These are phyloP conservation scores for Penicillium corylophilum DNA, from an alignment of 2,329 filamentous ascomycete genomes.

Conservation along the genomic window DNA sequence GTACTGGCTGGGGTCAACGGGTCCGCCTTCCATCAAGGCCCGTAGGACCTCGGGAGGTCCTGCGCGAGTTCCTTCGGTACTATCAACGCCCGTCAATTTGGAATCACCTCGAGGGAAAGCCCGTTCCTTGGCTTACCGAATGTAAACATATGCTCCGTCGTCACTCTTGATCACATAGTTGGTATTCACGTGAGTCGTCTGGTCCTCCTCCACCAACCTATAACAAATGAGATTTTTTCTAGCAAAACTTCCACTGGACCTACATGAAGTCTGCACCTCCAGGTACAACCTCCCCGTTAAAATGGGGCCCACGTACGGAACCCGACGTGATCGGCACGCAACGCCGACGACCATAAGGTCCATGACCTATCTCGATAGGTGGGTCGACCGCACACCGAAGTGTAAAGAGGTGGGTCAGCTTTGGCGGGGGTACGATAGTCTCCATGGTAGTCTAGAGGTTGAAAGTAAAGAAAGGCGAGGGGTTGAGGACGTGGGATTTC, in stretches of 20 bases:
- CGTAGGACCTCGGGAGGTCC: conserved; percentile 26
- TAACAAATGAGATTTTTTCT: not conserved
- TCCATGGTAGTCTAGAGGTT: conserved; percentile 11
- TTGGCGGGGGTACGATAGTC: conserved; percentile 20
- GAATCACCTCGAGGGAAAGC: not conserved
- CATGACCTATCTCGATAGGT: conserved; percentile 27
- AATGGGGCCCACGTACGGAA: conserved; percentile 20
- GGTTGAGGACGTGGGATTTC: not conserved
- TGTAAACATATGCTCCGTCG: conserved; percentile 26
- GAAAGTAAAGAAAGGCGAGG: not conserved
- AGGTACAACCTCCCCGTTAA: conserved; percentile 26
- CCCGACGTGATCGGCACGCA: conserved; percentile 25
- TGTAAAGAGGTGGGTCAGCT: conserved; percentile 24
- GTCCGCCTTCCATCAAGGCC: conserved; percentile 27
- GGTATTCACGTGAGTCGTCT: conserved; percentile 29
- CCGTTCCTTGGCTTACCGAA: conserved; percentile 11
- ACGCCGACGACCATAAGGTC: conserved; percentile 26
- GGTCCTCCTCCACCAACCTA: conserved; percentile 28
- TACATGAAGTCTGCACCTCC: conserved; percentile 31
- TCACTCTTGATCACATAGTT: conserved; percentile 30
- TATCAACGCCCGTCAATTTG: conserved; percentile 1
- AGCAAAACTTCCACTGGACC: not conserved
- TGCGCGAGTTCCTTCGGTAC: conserved; percentile 28
- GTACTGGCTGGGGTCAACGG: conserved; percentile 24
- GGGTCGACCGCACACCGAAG: conserved; percentile 25